A percentile compares a stretch with the other conserved stretches of the same genome.
Conservation (phyloP, 2,329 filamentous ascomycete genomes). For the Xylariaceae sp. region DNA sequence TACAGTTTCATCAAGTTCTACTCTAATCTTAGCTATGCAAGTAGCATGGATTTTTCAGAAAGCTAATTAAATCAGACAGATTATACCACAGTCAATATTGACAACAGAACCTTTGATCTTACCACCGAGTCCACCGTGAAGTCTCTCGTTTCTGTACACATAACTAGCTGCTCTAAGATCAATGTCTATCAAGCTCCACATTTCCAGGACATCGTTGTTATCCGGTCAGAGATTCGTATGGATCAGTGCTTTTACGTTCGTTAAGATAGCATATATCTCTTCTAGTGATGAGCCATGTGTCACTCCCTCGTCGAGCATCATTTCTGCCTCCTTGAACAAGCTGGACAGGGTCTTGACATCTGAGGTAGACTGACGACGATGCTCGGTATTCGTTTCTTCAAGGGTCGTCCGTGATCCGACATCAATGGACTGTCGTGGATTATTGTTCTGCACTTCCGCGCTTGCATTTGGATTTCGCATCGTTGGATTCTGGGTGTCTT, state of each 20-base stretch:
- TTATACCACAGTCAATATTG: neutral
- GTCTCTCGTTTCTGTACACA: too few relatives aligned
- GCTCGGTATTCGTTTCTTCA: neutral
- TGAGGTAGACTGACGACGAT: neutral
- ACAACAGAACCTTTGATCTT: neutral
- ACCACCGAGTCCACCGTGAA: neutral
- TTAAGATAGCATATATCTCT: conserved; percentile 1
- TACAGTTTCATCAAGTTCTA: neutral
- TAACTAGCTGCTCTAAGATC: too few relatives aligned
- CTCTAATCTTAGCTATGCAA: neutral
- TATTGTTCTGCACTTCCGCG: conserved; percentile 6
- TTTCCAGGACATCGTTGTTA: conserved; percentile 2
- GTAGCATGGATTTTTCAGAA: neutral
- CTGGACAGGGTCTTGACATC: neutral
- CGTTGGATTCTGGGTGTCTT: neutral
- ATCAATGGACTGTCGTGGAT: neutral
- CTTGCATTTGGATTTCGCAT: neutral
- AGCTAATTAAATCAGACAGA: neutral
- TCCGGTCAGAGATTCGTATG: neutral
- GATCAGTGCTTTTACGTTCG: conserved; percentile 2
- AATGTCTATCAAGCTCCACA: too few relatives aligned
- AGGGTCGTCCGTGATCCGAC: neutral
- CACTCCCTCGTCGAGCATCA: neutral
- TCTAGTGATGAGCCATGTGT: conserved; percentile 1
- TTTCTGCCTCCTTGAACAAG: neutral